Conservation (phyloP, 257 asterid species). For the Thymus quinquecostatus region DNA sequence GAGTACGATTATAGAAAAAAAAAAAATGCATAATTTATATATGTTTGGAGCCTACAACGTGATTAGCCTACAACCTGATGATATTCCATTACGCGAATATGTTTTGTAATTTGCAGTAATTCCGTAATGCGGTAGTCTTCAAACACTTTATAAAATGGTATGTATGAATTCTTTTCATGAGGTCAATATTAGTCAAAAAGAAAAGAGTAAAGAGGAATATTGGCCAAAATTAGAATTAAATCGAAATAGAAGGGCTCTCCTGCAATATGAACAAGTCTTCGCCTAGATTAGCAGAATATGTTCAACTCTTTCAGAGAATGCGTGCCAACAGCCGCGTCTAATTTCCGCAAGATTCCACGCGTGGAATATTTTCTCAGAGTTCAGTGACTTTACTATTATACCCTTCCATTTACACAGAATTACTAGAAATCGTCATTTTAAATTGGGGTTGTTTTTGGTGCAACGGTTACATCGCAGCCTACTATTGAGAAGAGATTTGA, state of each 20-base stretch:
- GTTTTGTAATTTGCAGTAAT: neutral
- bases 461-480: neutral
- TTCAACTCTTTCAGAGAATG: slow-evolving; percentile 19
- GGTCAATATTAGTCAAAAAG: neutral
- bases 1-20: too few species aligned
- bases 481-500: neutral
- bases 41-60: too few species aligned
- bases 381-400: neutral
- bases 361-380: neutral
- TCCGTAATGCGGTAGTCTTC: neutral
- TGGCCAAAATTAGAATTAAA: neutral
- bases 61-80: too few species aligned
- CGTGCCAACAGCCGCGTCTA: slow-evolving; percentile 37
- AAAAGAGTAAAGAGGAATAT: too few species aligned
- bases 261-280: slow-evolving; percentile 12
- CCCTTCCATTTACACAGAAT: neutral
- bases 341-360: slow-evolving; percentile 35
- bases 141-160: neutral
- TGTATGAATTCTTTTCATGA: neutral
- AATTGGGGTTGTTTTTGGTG: neutral
- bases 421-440: neutral
- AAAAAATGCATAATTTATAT: too few species aligned
- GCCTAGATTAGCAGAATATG: neutral
- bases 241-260: slow-evolving; percentile 10
- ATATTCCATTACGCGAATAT: neutral